A percentile compares a stretch with the other conserved stretches of the same genome.
phyloP scores from a whole-genome alignment of 129 eudicot genomes.

The Saussurea involucrata region DNA sequence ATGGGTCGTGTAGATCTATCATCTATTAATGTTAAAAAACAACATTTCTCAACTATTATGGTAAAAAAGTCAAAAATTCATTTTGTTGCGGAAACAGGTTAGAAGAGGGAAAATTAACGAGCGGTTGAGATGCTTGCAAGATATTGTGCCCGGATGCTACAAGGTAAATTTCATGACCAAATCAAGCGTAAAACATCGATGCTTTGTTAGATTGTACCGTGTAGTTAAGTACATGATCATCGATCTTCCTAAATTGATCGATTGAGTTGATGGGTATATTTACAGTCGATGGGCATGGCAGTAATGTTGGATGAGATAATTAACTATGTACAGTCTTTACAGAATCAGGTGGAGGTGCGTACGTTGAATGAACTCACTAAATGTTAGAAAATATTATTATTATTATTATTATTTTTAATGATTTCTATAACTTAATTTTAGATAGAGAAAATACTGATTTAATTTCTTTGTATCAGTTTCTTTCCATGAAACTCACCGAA shows the following conservation, averaged over 20 bases:
- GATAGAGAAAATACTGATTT: background rate
- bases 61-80: background rate
- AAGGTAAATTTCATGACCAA: constrained; percentile 43
- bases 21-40: too few relatives aligned
- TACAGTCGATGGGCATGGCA: constrained; percentile 97
- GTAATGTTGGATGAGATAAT: constrained; percentile 95
- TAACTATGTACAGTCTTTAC: constrained; percentile 89
- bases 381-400: background rate
- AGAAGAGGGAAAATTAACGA: constrained; percentile 92
- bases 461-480: constrained; percentile 54
- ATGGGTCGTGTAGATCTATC: too few relatives aligned
- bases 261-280: background rate
- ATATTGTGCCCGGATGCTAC: constrained; percentile 94
- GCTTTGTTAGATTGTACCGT: background rate
- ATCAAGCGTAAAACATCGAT: background rate
- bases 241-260: background rate
- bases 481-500: constrained; percentile 80
- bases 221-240: background rate
- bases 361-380: constrained; percentile 1
- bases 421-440: background rate
- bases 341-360: constrained; percentile 96
- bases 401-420: background rate
- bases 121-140: constrained; percentile 82
- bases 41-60: background rate
- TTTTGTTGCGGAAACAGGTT: constrained; percentile 35